Conservation (phyloP, 2,329 filamentous ascomycete species). For the Juglanconis oblonga region DNA sequence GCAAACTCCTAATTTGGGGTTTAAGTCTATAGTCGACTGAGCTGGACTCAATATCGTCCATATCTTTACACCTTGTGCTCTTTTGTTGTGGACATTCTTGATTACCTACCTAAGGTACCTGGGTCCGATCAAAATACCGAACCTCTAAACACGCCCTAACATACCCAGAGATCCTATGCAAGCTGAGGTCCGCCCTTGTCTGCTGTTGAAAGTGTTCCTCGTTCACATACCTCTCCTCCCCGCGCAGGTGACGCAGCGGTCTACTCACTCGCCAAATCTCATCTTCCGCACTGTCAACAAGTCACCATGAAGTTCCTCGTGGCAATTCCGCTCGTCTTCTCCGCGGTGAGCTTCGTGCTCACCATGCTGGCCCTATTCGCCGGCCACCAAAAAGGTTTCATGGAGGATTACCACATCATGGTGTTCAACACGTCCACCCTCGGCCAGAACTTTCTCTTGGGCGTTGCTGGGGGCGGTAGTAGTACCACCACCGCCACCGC, state of each 20-base stretch:
- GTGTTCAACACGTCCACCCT: constrained; percentile 41
- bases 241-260: too few relatives aligned
- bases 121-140: too few relatives aligned
- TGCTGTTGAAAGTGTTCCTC: too few relatives aligned
- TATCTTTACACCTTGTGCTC: constrained; percentile 3
- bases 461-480: neutral
- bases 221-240: too few relatives aligned
- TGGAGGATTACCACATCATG: constrained; percentile 38
- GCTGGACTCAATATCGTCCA: neutral
- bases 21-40: neutral
- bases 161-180: too few relatives aligned
- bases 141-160: too few relatives aligned
- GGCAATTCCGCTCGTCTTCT: constrained; percentile 30
- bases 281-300: neutral
- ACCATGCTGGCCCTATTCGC: constrained; percentile 36
- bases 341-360: constrained; percentile 34
- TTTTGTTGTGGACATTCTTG: neutral
- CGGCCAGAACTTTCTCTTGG: constrained; percentile 35
- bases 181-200: too few relatives aligned
- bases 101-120: neutral
- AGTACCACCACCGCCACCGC: constrained; percentile 24
- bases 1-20: neutral
- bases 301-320: constrained; percentile 17
- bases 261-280: neutral
- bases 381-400: constrained; percentile 32